Evolutionary conservation across 345 rosid genomes (phyloP).

Genomic region (Eucalyptus tenuipes): DNA sequence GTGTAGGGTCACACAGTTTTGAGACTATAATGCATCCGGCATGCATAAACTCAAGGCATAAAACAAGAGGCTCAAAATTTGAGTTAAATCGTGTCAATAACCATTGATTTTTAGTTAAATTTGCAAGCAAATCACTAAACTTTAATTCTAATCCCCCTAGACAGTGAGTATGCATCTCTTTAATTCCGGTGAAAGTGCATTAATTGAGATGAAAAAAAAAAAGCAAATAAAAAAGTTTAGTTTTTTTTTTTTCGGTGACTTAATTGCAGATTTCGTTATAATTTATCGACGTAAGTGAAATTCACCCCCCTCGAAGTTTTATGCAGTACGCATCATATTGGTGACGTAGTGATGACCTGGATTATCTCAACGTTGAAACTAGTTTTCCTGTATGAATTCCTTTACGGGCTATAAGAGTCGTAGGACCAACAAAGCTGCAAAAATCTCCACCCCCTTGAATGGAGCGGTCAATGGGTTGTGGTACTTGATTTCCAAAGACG

Average conservation of each 20-base stretch:
- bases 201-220: background rate
- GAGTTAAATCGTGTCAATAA: background rate
- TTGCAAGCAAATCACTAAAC: background rate
- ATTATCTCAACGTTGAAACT: background rate
- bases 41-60: background rate
- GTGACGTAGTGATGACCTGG: background rate
- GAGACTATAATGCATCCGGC: background rate
- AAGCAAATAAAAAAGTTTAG: background rate
- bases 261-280: background rate
- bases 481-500: background rate
- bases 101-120: background rate
- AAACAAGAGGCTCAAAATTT: background rate
- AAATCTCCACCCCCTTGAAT: background rate
- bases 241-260: background rate
- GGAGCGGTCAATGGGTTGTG: background rate
- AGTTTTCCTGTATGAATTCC: background rate
- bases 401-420: background rate
- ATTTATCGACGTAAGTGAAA: background rate
- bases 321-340: background rate
- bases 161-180: background rate
- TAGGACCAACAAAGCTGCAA: background rate
- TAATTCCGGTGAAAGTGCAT: background rate
- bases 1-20: background rate
- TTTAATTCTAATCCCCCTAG: background rate
- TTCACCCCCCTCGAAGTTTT: background rate